phyloP scores from a whole-genome alignment of 192 early-diverging fungal genomes.

The Allomyces macrogynus region DNA sequence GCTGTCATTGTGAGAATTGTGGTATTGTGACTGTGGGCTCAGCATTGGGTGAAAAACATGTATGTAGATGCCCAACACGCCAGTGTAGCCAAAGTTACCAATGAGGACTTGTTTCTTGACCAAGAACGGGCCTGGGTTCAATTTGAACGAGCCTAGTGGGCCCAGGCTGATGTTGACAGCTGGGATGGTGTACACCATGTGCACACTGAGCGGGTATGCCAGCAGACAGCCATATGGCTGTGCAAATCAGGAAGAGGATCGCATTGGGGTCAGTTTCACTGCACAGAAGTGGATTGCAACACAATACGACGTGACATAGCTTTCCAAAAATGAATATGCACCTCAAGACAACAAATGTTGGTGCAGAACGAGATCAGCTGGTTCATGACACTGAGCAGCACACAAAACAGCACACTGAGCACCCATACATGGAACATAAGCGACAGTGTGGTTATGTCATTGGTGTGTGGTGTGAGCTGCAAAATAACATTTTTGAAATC shows the following conservation, averaged over 20 bases:
- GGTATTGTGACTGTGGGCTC: no score
- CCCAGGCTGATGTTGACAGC: constrained; percentile 14
- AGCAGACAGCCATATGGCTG: constrained; percentile 26
- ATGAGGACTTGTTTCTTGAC: constrained; percentile 79
- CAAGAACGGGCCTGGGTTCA: constrained; percentile 72
- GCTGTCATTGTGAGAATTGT: no score
- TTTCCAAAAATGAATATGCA: no score
- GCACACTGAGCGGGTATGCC: constrained; percentile 47
- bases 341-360: constrained; percentile 3
- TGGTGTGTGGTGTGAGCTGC: constrained; percentile 32
- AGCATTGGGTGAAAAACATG: no score
- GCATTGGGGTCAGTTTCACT: constrained; percentile 1
- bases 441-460: constrained; percentile 38
- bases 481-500: not conserved
- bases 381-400: constrained; percentile 16
- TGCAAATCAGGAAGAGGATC: not conserved
- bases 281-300: constrained; percentile 4
- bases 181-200: constrained; percentile 32
- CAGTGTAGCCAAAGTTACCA: constrained; percentile 49
- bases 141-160: not conserved
- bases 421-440: constrained; percentile 52
- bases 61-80: constrained; percentile 40
- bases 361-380: constrained; percentile 17
- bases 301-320: no score
- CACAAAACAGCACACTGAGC: constrained; percentile 42